Conservation (phyloP, 441 rosid genomes). For the Croton setiger region DNA sequence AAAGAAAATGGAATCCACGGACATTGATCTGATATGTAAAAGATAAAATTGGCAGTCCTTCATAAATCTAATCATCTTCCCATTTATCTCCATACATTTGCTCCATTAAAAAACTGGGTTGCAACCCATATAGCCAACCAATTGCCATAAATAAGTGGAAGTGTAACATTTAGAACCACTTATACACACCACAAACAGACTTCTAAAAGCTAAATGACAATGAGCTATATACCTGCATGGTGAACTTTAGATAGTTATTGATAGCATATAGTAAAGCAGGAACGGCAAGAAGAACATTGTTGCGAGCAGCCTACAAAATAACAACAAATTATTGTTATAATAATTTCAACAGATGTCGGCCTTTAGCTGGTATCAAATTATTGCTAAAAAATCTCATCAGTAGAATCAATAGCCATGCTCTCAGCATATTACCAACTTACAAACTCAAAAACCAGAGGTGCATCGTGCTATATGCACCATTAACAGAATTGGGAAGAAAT, state of each 20-base stretch:
- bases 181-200: conserved; percentile 3
- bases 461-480: not conserved
- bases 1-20: not conserved
- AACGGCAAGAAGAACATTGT: conserved; percentile 93
- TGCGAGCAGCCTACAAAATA: conserved; percentile 85
- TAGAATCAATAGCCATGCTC: not conserved
- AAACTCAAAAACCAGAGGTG: not conserved
- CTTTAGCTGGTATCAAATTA: not conserved
- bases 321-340: not conserved
- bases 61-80: not conserved
- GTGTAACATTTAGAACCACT: not conserved
- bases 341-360: not conserved
- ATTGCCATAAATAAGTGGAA: not conserved
- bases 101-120: not conserved
- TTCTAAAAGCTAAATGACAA: conserved; percentile 9
- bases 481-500: not conserved
- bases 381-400: not conserved
- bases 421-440: not conserved
- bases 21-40: too few species aligned
- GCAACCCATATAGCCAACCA: not conserved
- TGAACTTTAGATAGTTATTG: conserved; percentile 95
- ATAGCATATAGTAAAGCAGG: conserved; percentile 93
- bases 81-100: not conserved
- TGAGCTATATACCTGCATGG: conserved; percentile 78
- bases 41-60: not conserved